Conservation (phyloP, 1,284 basidiomycete species). For the Pisolithus thermaeus region DNA sequence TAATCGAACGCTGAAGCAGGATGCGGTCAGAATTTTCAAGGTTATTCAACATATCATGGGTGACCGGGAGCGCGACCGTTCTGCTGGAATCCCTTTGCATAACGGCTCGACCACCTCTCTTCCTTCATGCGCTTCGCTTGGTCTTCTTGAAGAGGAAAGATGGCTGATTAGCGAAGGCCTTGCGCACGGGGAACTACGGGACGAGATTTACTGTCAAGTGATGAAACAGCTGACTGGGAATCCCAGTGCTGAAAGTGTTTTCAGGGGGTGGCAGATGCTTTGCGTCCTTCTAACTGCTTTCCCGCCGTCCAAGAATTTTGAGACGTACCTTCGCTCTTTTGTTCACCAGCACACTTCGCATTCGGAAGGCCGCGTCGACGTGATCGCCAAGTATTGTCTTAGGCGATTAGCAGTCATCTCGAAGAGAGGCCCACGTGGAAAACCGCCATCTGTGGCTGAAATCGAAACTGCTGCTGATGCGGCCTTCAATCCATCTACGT, state of each 20-base stretch:
- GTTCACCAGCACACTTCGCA: constrained; percentile 63
- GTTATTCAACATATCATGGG: constrained; percentile 90
- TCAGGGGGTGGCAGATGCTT: constrained; percentile 88
- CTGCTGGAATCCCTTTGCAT: constrained; percentile 41
- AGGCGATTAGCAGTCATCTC: constrained; percentile 66
- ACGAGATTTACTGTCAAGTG: constrained; percentile 88
- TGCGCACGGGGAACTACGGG: constrained; percentile 73
- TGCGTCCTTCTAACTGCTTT: constrained; percentile 86
- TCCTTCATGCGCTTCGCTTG: constrained; percentile 27
- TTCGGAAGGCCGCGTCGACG: constrained; percentile 70
- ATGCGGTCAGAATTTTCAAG: constrained; percentile 82
- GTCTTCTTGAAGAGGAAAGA: constrained; percentile 75
- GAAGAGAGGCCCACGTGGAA: constrained; percentile 78
- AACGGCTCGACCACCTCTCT: constrained; percentile 56
- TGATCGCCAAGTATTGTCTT: constrained; percentile 86
- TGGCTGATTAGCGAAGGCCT: constrained; percentile 81
- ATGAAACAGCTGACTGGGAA: constrained; percentile 88
- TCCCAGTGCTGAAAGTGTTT: constrained; percentile 74
- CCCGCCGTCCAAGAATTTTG: constrained; percentile 87
- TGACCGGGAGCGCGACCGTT: constrained; percentile 70
- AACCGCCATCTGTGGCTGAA: constrained; percentile 72
- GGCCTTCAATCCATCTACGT: constrained; percentile 90
- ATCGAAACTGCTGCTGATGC: constrained; percentile 89
- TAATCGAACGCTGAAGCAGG: constrained; percentile 59
- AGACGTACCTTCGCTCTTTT: constrained; percentile 70